Base-by-base conservation (phyloP, 2,329 filamentous ascomycete genomes). In the Colletotrichum chrysophilum region DNA sequence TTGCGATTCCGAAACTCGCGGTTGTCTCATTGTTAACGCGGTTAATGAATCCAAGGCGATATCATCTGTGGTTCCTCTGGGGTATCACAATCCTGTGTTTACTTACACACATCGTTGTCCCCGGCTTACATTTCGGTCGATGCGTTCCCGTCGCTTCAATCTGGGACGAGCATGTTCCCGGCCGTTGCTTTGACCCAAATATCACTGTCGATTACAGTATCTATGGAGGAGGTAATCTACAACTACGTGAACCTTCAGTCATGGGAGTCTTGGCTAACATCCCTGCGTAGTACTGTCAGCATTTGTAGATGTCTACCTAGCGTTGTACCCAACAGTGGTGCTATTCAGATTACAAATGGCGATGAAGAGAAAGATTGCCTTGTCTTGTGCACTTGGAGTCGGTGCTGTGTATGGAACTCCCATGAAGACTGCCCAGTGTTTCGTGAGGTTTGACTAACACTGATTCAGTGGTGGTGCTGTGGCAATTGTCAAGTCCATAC, bases 1-100 rank as follows among this genome's bases (percentile, higher is more conserved):
- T 87, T 70, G 81, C 77, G 4, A 69, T 87, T 3, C 86, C 86
- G 6, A 87, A 87, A 78, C 79, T 87, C 14, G 85, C 85, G 30
- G 85, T 86, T 43, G 82, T 86, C 13, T 78, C 81, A 6, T 80
- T 88, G 4, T 79, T 88, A 7, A 80, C 80, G 4, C 82, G 83
- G 10, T 80, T 87, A 16, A 78, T 87, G 66, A 85, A 85, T 74
- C 85, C 86, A 2, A 78, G 80, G 21, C 76, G 76, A 21, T 38
- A 65, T 12, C 86, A 87, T 71, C 75, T 66, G 14, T 78, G 79
- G 7, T 79, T 86, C 65, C 80, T 87, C 12, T 87, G 85, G 85
- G 28, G 60, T 1, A 70, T 88, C n/a, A 81, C 81, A 2, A 77
- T 78, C 3, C 34, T 80, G 7, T 83, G 82, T 21, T 79, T 82